These are phyloP conservation scores for Termitomyces sp. DNA, from an alignment of 768 basidiomycete species.

Conservation along the genomic window DNA sequence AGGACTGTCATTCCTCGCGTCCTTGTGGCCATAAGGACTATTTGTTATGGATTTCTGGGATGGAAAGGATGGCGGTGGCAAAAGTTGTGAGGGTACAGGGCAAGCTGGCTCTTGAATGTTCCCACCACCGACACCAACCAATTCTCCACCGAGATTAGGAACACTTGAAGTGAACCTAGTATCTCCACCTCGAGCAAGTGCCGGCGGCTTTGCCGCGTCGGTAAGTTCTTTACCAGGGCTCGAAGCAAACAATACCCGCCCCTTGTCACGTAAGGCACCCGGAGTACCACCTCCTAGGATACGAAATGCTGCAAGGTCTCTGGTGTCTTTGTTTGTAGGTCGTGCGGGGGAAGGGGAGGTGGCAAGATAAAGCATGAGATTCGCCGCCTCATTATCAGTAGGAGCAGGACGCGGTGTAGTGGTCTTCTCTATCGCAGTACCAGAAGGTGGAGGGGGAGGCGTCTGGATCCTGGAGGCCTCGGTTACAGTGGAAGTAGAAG, in stretches of 20 bases:
- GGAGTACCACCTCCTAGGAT: constrained; percentile 41
- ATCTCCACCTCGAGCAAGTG: constrained; percentile 24
- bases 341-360: constrained; percentile 81
- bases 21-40: constrained; percentile 17
- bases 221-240: constrained; percentile 9
- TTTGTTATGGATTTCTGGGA: constrained; percentile 15
- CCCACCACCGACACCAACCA: constrained; percentile 16
- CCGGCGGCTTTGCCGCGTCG: constrained; percentile 7
- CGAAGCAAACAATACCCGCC: constrained; percentile 66
- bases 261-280: constrained; percentile 48
- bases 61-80: constrained; percentile 28
- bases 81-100: constrained; percentile 18
- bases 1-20: constrained; percentile 18
- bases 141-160: constrained; percentile 29
- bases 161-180: constrained; percentile 35
- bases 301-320: constrained; percentile 52
- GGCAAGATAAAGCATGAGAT: constrained; percentile 78
- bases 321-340: constrained; percentile 44
- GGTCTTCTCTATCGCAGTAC: constrained; percentile 15
- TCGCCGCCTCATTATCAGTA: constrained; percentile 83
- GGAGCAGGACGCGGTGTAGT: constrained; percentile 46
- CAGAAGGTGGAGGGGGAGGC: constrained; percentile 27
- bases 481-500: constrained; percentile 24
- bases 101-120: background rate
- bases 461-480: constrained; percentile 31